Percentiles rank a stretch among this genome's conserved stretches.
These are phyloP conservation scores for Viridothelium virens DNA, from an alignment of 495 filamentous ascomycete genomes.

Conservation along the genomic window DNA sequence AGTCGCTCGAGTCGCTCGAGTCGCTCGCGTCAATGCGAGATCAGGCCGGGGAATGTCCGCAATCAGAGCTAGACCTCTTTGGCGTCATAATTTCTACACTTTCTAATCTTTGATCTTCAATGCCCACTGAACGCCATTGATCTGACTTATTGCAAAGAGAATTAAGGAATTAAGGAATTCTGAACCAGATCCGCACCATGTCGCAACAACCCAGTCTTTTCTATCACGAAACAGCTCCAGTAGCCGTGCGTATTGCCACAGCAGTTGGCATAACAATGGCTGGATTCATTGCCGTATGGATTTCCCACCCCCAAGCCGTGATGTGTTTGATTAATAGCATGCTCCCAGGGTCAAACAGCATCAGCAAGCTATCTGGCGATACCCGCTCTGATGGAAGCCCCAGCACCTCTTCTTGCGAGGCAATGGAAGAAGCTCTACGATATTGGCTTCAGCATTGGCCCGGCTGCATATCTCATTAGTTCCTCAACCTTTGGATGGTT, in stretches of 20 bases:
- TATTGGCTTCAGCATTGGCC: constrained; percentile 33
- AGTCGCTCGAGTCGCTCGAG: no score
- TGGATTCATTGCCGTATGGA: constrained; percentile 5
- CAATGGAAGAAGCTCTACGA: constrained; percentile 43
- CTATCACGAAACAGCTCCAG: constrained; percentile 9
- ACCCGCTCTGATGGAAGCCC: constrained; percentile 47
- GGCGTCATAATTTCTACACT: no score
- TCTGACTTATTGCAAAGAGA: no score
- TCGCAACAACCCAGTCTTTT: neutral
- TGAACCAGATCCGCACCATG: neutral
- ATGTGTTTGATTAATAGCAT: neutral
- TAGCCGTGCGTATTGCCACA: constrained; percentile 40
- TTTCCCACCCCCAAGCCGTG: neutral
- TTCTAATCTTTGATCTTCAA: no score
- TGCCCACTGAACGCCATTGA: no score
- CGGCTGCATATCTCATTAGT: constrained; percentile 30
- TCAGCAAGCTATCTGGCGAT: constrained; percentile 39
- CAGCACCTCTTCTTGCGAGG: constrained; percentile 42
- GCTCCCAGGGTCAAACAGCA: constrained; percentile 35
- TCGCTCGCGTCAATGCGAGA: no score
- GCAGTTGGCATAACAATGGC: constrained; percentile 39
- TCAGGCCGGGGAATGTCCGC: no score
- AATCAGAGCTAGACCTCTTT: no score
- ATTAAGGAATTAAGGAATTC: no score
- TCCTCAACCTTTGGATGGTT: constrained; percentile 40